Evolutionary conservation across 805 yeast species (phyloP), one percentile per base, ranked within the genome.

Genomic region (Hanseniaspora guilliermondii): DNA sequence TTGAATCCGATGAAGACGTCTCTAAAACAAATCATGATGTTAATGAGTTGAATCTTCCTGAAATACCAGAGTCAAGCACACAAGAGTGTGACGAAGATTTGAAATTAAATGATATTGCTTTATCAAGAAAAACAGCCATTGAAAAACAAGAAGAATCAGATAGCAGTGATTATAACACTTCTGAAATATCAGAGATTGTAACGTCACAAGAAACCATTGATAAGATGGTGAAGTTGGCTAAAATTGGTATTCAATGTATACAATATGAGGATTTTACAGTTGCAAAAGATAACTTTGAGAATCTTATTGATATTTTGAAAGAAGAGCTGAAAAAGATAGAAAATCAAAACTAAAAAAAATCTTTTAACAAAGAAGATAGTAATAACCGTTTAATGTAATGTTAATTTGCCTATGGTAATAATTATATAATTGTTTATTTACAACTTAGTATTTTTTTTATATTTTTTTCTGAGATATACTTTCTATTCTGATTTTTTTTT

Each of bases 31-130:
- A 44, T 17, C 53, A 27, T 30, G 22, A 22, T 21, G 25, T 8
- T 12, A 27, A 11, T 46, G 57, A 11, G 9, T 21, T 52, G 4
- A 17, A 52, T 8, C 55, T 52, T 12, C 55, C 55, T 9, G 25
- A 40, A 2, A 16, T 47, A 12, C 60, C 62, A 12, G 24, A 56
- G 42, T 17, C 50, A 6, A 59, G 54, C 24, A 48, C 53, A 12
- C 50, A 41, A 1, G 55, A 52, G 19, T 46, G 44, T n/a, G 49
- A 40, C 2, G 56, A 50, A 6, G 44, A 49, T 6, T 55, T 25
- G 17, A 24, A 47, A 25, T n/a, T 47, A 17, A n/a, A 44, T 12
- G 47, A 44, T 6, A n/a, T 44, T 17, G 36, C 47, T 4, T 19
- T 44, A 32, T 27, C 25, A 8, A 44, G 47, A 44, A 27, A 42